Evolutionary conservation across 306 rosid genomes (phyloP), one percentile per base, ranked within the genome.

Genomic region (Gastrolobium villosum): DNA sequence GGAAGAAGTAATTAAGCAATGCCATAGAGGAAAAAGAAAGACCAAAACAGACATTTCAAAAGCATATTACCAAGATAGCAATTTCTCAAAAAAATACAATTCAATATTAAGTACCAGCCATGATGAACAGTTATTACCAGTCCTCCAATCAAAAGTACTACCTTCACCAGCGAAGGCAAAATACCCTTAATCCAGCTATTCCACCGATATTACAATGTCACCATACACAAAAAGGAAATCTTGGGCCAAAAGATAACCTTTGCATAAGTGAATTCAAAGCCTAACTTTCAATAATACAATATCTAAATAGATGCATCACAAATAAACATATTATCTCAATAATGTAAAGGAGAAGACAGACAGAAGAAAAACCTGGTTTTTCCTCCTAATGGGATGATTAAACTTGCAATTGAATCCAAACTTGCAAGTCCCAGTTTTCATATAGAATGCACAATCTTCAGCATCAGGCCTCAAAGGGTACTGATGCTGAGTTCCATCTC

Each of bases 401-500:
- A 93, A 96, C 81, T 84, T 96, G 96, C 99, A 93, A 71, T 88
- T 82, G 76, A 87, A 82, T 72, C 97, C 98, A 65, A 93, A 96
- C 81, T 96, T 96, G 80, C 99, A 96, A 78, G 60, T 75, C 70
- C 99, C 94, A 41, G 97, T 96, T 85, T 86, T 96, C 35, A 96
- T 86, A 76, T 91, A 96, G 78, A 76, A 96, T 4, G 96, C 57
- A 74, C 99, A 96, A 78, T 93, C 99, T 80, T 88, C 96, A 44
- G 99, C 99, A 32, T 93, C 99, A 1, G 97, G 97, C 80, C 99
- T 86, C 83, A 91, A 83, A 1, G 99, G 99, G 39, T 84, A 87
- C 62, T 86, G 92, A 8, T 20, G 26, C 26, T 76, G 81, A 44
- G 75, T 20, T 37, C 59, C 43, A 70, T 78, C 81, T 49, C 77